Conservation (phyloP, 176 grass and related monocot species). For the Saccharum spontaneum region DNA sequence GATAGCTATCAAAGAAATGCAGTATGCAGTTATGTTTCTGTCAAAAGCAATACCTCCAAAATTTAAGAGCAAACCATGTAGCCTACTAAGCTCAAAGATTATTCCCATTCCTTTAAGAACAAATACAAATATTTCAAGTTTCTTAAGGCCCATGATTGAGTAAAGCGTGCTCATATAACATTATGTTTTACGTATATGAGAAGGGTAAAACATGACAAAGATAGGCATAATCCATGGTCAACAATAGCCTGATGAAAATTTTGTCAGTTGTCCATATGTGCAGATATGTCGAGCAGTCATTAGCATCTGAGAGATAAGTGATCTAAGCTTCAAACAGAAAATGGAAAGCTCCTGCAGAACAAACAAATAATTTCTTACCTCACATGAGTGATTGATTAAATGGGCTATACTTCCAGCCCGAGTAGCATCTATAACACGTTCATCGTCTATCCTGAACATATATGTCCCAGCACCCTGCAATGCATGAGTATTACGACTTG, state of each 20-base stretch:
- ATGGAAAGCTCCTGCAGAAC: conserved; percentile 9
- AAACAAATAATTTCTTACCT: conserved; percentile 59
- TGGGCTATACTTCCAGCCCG: conserved; percentile 92
- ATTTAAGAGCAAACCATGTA: neutral
- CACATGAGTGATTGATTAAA: conserved; percentile 98
- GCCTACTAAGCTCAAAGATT: conserved; percentile 18
- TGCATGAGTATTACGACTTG: conserved; percentile 12
- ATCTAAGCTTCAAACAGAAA: conserved; percentile 18
- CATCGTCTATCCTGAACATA: conserved; percentile 99
- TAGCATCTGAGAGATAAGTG: conserved; percentile 11
- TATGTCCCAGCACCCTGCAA: conserved; percentile 98
- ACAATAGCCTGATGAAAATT: neutral
- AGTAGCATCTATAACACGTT: conserved; percentile 95
- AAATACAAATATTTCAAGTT: conserved; percentile 14
- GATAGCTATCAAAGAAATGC: neutral
- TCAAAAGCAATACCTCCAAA: neutral
- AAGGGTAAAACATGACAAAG: conserved; percentile 19
- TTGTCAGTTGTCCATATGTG: neutral
- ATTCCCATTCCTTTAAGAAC: neutral
- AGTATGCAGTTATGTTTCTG: neutral
- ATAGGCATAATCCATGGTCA: neutral
- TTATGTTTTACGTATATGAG: conserved; percentile 1
- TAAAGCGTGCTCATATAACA: neutral
- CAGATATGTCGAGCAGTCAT: neutral
- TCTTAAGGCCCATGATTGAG: conserved; percentile 3